Evolutionary conservation across 2,329 filamentous ascomycete species (phyloP), one percentile per base, ranked within the genome.

Genomic region (Colletotrichum gigasporum): DNA sequence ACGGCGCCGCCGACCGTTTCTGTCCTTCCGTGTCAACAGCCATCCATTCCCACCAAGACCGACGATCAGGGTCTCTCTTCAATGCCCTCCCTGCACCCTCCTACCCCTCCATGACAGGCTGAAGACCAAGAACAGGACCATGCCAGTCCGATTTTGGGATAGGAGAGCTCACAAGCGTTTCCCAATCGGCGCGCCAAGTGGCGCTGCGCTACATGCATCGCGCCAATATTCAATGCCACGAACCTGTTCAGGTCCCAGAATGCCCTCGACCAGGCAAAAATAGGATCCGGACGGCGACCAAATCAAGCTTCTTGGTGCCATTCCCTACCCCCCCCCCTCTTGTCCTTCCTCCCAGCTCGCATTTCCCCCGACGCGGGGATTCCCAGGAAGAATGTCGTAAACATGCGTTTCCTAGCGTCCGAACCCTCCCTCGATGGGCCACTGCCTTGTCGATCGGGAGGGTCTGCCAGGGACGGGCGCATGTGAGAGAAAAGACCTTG

Each of bases 401-500:
- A 64, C 42, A 34, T 64, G 56, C 61, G 34, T 64, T 51, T 45
- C 14, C 22, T 59, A 63, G 60, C 60, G 45, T 32, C 45, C n/a
- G 39, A 16, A 50, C 53, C 28, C 53, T 47, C 53, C 12, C 41
- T 48, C 59, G 56, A 64, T 64, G 48, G 56, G 57, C 56, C 48
- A 61, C 56, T 48, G 28, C 42, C 61, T 61, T 54, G 61, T 54
- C 61, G 61, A 64, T 64, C 61, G 61, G 48, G 61, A 50, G 55
- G 55, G 34, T 48, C 35, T 39, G 32, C 30, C 61, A 64, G 47
- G 45, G 28, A 26, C 45, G 35, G 34, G 24, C 18, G 34, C 61
- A 64, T 64, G 61, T 64, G 56, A 61, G 61, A 54, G 41, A n/a
- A n/a, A n/a, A n/a, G n/a, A n/a, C n/a, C n/a, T n/a, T 54, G 47